Evolutionary conservation across 148 eudicot species (phyloP).

Genomic region (Fagopyrum esculentum): DNA sequence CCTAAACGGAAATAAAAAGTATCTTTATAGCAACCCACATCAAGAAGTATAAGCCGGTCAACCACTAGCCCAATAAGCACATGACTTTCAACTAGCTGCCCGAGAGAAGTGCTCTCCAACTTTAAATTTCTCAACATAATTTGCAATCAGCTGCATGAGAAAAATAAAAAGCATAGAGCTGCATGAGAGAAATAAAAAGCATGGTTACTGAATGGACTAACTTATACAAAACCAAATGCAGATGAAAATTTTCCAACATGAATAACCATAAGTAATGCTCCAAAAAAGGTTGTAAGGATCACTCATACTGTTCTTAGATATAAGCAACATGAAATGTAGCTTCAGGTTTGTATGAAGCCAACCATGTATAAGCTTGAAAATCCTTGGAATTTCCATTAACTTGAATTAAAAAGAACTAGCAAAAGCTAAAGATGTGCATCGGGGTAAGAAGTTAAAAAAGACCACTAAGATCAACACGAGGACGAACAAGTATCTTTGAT

Average conservation of each 20-base stretch:
- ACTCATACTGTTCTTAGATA: neutral
- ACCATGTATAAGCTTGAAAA: no score
- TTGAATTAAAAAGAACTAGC: no score
- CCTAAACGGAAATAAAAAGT: neutral
- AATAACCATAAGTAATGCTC: neutral
- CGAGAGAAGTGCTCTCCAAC: constrained; percentile 69
- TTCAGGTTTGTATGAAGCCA: no score
- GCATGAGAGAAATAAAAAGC: no score
- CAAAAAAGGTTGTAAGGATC: neutral
- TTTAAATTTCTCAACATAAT: constrained; percentile 73
- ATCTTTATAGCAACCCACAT: constrained; percentile 47
- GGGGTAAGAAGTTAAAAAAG: no score
- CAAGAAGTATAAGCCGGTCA: constrained; percentile 78
- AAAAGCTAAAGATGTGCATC: no score
- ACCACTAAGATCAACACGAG: no score
- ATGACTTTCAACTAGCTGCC: constrained; percentile 64
- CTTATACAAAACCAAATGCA: neutral
- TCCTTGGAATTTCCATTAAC: no score
- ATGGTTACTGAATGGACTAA: constrained; percentile 1
- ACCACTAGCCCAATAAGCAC: constrained; percentile 53
- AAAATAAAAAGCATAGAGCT: no score
- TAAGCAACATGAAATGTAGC: no score
- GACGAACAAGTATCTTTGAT: no score
- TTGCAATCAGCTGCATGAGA: constrained; percentile 37
- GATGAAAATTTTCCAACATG: no score